phyloP scores from a whole-genome alignment of 805 yeast genomes.

The Ogataea nakhonphanomensis region DNA sequence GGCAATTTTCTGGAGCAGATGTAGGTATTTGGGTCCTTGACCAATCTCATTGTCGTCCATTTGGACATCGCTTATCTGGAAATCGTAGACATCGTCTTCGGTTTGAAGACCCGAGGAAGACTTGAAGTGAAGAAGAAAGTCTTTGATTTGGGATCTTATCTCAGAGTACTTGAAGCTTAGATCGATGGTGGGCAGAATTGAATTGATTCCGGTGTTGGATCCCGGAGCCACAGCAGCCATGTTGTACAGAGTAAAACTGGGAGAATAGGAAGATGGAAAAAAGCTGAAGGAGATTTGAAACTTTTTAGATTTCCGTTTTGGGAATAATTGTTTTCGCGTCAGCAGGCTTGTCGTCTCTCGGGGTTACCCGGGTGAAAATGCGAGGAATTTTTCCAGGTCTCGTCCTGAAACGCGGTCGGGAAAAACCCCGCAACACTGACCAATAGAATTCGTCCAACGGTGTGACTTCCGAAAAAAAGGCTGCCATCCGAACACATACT shows the following conservation, averaged over 20 bases:
- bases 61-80: conserved; percentile 30
- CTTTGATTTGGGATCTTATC: conserved; percentile 53
- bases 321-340: conserved; percentile 12
- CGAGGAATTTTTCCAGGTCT: too few relatives aligned
- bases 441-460: conserved; percentile 9
- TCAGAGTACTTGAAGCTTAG: conserved; percentile 57
- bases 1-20: conserved; percentile 70
- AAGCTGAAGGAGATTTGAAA: conserved; percentile 11
- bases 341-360: not conserved
- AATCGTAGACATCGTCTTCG: conserved; percentile 35
- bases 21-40: conserved; percentile 70
- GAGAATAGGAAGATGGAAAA: conserved; percentile 2
- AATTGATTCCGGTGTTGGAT: conserved; percentile 17
- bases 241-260: conserved; percentile 1
- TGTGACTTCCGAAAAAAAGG: conserved; percentile 1
- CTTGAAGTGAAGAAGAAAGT: conserved; percentile 69
- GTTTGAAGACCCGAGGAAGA: conserved; percentile 29
- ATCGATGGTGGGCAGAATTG: conserved; percentile 27
- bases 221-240: conserved; percentile 27
- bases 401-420: not conserved
- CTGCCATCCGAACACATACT: conserved; percentile 2
- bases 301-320: conserved; percentile 5
- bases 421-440: conserved; percentile 2
- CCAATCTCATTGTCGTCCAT: conserved; percentile 29
- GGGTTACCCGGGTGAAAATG: not conserved